A percentile compares a stretch with the other conserved stretches of the same genome.
Evolutionary conservation across 306 rosid species (phyloP).

Genomic region (Dryas drummondii): DNA sequence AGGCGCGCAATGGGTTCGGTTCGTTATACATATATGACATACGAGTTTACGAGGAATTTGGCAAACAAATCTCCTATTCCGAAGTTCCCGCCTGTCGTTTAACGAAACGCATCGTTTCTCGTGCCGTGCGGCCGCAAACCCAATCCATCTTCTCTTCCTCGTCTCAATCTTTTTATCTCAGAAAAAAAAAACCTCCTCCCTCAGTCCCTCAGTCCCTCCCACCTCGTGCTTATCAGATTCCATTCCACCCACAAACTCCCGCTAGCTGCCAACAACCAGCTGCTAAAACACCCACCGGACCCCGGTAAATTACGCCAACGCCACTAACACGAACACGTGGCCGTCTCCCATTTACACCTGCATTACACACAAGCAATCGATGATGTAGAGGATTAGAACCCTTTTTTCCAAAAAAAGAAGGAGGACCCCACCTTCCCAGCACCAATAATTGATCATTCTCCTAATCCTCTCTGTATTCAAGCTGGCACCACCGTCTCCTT

Average conservation of each 20-base stretch:
- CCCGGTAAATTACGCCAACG: background rate
- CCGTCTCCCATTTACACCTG: fast-evolving
- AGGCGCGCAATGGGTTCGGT: no score
- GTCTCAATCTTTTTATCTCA: no score
- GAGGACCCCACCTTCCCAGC: slow-evolving; percentile 34
- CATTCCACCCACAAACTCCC: background rate
- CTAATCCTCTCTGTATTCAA: slow-evolving; percentile 56
- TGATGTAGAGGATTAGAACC: background rate
- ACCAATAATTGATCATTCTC: slow-evolving; percentile 75
- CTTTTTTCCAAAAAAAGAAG: background rate
- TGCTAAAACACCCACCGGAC: background rate
- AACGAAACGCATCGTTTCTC: background rate
- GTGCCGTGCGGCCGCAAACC: background rate
- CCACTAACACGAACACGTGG: background rate
- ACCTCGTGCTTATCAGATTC: slow-evolving; percentile 11
- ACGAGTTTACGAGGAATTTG: no score
- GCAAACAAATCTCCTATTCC: background rate
- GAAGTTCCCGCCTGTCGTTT: background rate
- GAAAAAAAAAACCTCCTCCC: background rate
- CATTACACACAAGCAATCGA: no score
- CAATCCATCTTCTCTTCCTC: no score
- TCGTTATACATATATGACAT: no score
- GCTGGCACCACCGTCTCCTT: slow-evolving; percentile 52
- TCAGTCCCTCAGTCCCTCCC: background rate
- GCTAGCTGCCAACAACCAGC: background rate